Evolutionary conservation across 2,329 filamentous ascomycete genomes (phyloP), one percentile per base, ranked within the genome.

Genomic region (Coniochaeta sp.): DNA sequence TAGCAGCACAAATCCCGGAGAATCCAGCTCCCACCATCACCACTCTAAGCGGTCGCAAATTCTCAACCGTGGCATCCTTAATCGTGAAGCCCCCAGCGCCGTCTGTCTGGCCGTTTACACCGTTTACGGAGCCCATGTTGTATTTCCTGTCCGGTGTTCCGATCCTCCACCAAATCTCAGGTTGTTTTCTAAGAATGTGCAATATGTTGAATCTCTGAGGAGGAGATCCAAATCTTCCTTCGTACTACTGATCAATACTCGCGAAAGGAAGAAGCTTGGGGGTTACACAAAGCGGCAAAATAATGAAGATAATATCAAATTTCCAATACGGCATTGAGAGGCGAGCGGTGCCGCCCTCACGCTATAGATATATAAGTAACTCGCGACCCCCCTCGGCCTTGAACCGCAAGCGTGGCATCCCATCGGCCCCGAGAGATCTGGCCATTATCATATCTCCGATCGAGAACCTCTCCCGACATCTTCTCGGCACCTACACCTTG

Each of bases 11-110:
- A 38, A 74, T 72, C 5, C 72, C 72, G 3, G 70, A 72, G 56
- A 68, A 70, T 5, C 72, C 72, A 34, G 72, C 71, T 1, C 72
- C 72, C 19, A 73, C 64, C 34, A 73, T 71, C 24, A 72, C 64
- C 19, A 73, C 71, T 59, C 67, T 70, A 30, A 74, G 60, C 14
- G 66, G 70, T n/a, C 71, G 63, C 10, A 68, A 55, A 47, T 73
- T 73, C 61, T 74, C 72, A 1, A 74, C 62, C 3, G 67, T 62
- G n/a, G 59, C 63, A 12, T 71, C 62, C 59, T 72, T 73, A 56
- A 72, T 24, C 9, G 62, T 62, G 56, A 68, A 67, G 1, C 57
- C 57, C 22, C 30, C 5, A 14, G 19, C n/a, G 1, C 32, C 59
- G 8, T 58, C 60, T n/a, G 54, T 10, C 50, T 19, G 12, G 19